Conservation (phyloP, 192 early-diverging fungal species). For the Coemansia sp. region DNA sequence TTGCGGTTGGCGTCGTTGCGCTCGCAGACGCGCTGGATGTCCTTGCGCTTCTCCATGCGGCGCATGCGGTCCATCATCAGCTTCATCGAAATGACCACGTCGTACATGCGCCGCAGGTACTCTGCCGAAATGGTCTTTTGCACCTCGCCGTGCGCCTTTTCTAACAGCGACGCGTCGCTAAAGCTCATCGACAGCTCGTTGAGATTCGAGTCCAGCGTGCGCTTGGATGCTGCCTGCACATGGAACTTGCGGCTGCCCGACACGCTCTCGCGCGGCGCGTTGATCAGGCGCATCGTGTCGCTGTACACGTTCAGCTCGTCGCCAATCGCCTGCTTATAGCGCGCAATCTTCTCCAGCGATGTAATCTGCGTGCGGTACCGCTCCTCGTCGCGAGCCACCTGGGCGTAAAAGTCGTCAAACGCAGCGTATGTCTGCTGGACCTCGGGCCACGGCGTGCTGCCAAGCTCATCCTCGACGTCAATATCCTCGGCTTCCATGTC, state of each 20-base stretch:
- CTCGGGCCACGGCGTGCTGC: conserved; percentile 30
- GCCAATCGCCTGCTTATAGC: conserved; percentile 53
- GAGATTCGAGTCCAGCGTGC: conserved; percentile 36
- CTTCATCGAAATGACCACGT: conserved; percentile 52
- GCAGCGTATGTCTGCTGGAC: conserved; percentile 36
- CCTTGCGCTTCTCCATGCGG: conserved; percentile 34
- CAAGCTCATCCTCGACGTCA: conserved; percentile 40
- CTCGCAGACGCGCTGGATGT: conserved; percentile 40
- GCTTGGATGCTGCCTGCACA: conserved; percentile 30
- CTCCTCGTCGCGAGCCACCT: conserved; percentile 46
- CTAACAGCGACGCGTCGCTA: conserved; percentile 45
- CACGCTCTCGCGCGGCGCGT: conserved; percentile 37
- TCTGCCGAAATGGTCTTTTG: conserved; percentile 51
- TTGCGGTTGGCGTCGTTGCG: conserved; percentile 36
- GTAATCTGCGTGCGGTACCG: conserved; percentile 52
- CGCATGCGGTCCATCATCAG: conserved; percentile 54
- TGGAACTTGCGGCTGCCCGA: conserved; percentile 40
- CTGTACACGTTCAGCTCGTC: conserved; percentile 50
- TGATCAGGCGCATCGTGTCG: conserved; percentile 35
- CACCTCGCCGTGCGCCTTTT: conserved; percentile 53
- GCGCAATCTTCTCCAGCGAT: conserved; percentile 48
- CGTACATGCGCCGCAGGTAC: conserved; percentile 50
- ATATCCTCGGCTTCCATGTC: conserved; percentile 48
- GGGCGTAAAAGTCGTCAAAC: conserved; percentile 46
- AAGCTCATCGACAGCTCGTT: conserved; percentile 53